Conservation (phyloP, 2,329 filamentous ascomycete species). For the Monascus ruber region DNA sequence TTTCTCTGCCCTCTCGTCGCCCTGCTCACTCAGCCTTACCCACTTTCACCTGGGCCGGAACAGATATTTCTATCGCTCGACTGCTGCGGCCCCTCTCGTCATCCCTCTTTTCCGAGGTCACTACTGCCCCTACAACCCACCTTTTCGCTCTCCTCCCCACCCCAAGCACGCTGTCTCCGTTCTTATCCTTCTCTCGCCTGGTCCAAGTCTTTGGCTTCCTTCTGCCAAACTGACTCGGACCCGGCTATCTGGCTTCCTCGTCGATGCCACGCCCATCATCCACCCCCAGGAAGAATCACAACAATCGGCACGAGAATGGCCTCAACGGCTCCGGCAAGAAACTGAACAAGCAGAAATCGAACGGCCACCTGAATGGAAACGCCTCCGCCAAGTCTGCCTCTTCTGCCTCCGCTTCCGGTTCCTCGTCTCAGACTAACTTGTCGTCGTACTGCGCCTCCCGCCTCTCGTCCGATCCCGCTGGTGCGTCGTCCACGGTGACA, state of each 20-base stretch:
- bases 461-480: slow-evolving; percentile 25
- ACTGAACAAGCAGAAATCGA: slow-evolving; percentile 47
- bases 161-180: slow-evolving; percentile 4
- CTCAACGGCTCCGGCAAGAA: slow-evolving; percentile 68
- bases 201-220: slow-evolving; percentile 37
- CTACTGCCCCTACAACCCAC: slow-evolving; percentile 5
- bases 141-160: too few relatives aligned
- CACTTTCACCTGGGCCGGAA: slow-evolving; percentile 1
- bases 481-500: slow-evolving; percentile 10
- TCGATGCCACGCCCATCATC: slow-evolving; percentile 40
- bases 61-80: slow-evolving; percentile 4
- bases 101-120: slow-evolving; percentile 4
- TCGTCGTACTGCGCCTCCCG: slow-evolving; percentile 18
- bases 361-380: slow-evolving; percentile 43
- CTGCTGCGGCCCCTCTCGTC: slow-evolving; percentile 4
- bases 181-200: slow-evolving; percentile 20
- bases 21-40: slow-evolving; percentile 2
- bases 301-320: slow-evolving; percentile 76
- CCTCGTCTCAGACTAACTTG: slow-evolving; percentile 29
- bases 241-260: slow-evolving; percentile 31
- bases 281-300: slow-evolving; percentile 48
- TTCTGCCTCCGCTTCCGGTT: slow-evolving; percentile 25
- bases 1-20: not conserved
- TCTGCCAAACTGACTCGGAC: slow-evolving; percentile 39
- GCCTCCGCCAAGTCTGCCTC: slow-evolving; percentile 32